Conservation (phyloP, 768 basidiomycete genomes). For the Sarcodon sp. region DNA sequence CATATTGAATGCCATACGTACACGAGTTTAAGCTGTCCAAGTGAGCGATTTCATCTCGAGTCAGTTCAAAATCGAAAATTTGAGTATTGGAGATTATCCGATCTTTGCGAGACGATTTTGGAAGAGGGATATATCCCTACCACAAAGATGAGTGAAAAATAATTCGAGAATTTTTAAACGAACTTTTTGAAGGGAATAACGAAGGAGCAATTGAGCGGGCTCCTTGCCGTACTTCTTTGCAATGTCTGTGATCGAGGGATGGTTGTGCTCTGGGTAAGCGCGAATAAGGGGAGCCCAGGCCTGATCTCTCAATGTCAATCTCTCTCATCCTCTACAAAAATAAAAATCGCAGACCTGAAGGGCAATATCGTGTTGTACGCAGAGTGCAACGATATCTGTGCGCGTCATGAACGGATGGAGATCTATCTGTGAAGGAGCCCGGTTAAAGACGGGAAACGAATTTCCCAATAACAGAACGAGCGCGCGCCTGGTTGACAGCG, state of each 20-base stretch:
- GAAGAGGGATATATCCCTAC: constrained; percentile 48
- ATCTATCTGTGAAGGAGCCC: constrained; percentile 24
- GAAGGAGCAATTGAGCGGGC: constrained; percentile 47
- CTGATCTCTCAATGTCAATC: constrained; percentile 14
- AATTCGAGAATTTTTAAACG: not conserved
- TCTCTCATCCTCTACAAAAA: not conserved
- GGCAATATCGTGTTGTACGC: constrained; percentile 39
- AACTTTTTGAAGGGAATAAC: constrained; percentile 76
- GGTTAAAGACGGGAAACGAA: not conserved
- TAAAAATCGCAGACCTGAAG: constrained; percentile 37
- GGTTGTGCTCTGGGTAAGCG: constrained; percentile 42
- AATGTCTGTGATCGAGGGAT: constrained; percentile 34
- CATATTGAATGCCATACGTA: constrained; percentile 9
- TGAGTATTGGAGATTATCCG: constrained; percentile 48
- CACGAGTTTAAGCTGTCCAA: constrained; percentile 47
- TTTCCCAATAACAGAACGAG: too few species aligned
- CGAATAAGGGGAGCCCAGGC: constrained; percentile 68
- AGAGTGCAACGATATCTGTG: constrained; percentile 45
- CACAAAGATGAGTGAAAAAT: not conserved
- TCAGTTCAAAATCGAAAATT: constrained; percentile 51
- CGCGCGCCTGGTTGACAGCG: constrained; percentile 44
- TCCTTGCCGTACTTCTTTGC: constrained; percentile 42
- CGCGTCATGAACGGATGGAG: constrained; percentile 63
- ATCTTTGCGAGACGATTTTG: constrained; percentile 41
- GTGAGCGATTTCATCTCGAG: constrained; percentile 29